phyloP scores from a whole-genome alignment of 331 rosid species.

The Quercus phellos region DNA sequence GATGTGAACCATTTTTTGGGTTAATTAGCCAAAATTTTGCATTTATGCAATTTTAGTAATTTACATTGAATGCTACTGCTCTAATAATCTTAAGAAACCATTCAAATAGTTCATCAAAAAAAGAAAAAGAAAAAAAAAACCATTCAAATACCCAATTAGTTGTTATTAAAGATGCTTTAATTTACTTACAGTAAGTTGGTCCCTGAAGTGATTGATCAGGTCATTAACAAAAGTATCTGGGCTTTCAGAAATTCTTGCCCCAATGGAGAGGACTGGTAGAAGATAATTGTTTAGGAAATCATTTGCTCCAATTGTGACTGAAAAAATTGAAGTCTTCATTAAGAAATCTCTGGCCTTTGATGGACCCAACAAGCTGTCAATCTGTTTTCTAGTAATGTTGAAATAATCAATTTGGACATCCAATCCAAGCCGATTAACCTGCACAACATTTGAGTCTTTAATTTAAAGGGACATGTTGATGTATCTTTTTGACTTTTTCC shows the following conservation, averaged over 20 bases:
- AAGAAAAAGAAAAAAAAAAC: neutral
- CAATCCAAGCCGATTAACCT: conserved; percentile 90
- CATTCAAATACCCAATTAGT: neutral
- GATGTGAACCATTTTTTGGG: no score
- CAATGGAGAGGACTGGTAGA: conserved; percentile 78
- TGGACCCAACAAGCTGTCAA: conserved; percentile 57
- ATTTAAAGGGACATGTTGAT: neutral
- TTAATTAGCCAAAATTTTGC: no score
- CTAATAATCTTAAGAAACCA: neutral
- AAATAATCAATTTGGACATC: conserved; percentile 82
- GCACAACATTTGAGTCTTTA: neutral
- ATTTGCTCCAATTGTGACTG: conserved; percentile 77
- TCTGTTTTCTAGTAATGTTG: conserved; percentile 65
- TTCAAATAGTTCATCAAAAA: neutral
- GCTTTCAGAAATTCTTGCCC: conserved; percentile 67
- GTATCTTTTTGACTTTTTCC: neutral
- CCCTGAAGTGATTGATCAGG: conserved; percentile 58
- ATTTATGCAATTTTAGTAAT: no score
- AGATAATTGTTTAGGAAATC: conserved; percentile 89
- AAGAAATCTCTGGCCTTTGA: conserved; percentile 56
- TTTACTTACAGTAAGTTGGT: conserved; percentile 59
- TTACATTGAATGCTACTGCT: no score
- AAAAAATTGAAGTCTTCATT: conserved; percentile 65
- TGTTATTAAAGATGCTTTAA: neutral
- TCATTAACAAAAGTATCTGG: conserved; percentile 71